Base-by-base conservation (phyloP, 192 early-diverging fungal species). In the Chytriomyces confervae region DNA sequence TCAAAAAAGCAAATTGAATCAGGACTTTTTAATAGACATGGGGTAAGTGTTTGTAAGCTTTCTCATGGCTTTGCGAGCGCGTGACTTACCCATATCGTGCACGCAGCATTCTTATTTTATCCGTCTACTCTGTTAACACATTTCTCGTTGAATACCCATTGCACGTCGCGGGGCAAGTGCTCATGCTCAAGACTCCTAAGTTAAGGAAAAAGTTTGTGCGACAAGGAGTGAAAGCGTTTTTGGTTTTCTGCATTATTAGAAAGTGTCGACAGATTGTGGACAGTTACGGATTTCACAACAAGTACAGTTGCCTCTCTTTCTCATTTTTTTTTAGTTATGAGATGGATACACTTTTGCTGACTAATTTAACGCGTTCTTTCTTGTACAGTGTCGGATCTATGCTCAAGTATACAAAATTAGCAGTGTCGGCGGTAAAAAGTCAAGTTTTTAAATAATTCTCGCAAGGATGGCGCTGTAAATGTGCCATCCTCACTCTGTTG, bases 21-120 rank as follows among this genome's bases (percentile, higher is more conserved):
- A 84, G 46, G 84, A 85, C 64, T 82, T 85, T 50, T 66, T 85
- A 43, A 67, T 84, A 27, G 84, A 85, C 62, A 60, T 68, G 20
- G 51, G 64, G 80, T 77, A 27, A 77, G 44, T 24, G 8, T 64
- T 49, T 60, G 7, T 6, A 6, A 61, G 7, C 29, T 60, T n/a
- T 45, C 51, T 20, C 29, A 4, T 36, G 1, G 36, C 29, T 27
- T 53, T 11, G 53, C 29, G 18, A 46, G 44, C 8, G 20, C 10
- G 43, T 27, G 11, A 66, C 20, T 47, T 43, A 63, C 13, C 2
- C 63, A 50, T 6, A 64, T 18, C 62, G 13, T 7, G 44, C 50
- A 18, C 50, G 49, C 47, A 79, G 79, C 53, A 62, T 84, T 10
- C 80, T 84, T 27, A 20, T 84, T 36, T 72, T 85, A 49, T 81